phyloP scores from a whole-genome alignment of 2,329 filamentous ascomycete species.

The Clonostachys chloroleuca region DNA sequence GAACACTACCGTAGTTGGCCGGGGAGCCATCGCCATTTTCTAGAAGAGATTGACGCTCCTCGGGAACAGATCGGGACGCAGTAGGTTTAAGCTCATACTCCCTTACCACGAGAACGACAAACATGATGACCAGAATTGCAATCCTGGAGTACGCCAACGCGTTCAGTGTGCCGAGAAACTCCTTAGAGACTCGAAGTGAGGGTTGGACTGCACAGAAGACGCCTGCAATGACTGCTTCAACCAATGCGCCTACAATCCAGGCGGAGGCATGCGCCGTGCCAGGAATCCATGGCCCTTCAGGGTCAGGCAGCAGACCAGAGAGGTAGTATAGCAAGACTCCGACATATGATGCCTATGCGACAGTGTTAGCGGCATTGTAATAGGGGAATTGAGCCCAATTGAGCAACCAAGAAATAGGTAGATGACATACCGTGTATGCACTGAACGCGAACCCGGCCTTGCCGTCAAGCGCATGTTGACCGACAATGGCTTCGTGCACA shows the following conservation, averaged over 20 bases:
- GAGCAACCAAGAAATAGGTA: neutral
- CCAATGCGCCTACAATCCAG: slow-evolving; percentile 25
- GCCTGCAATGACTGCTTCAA: slow-evolving; percentile 28
- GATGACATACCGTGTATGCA: slow-evolving; percentile 27
- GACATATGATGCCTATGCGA: slow-evolving; percentile 27
- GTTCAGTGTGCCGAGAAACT: slow-evolving; percentile 21
- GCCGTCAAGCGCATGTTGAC: slow-evolving; percentile 13
- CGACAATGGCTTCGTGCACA: slow-evolving; percentile 21
- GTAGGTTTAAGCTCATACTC: slow-evolving; percentile 21
- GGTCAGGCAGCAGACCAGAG: slow-evolving; percentile 34
- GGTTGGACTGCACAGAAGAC: slow-evolving; percentile 21
- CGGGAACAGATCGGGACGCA: slow-evolving; percentile 16
- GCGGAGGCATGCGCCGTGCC: slow-evolving; percentile 25
- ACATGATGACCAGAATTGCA: slow-evolving; percentile 25
- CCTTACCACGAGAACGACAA: slow-evolving; percentile 16
- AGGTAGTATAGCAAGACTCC: slow-evolving; percentile 34
- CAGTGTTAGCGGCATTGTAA: neutral
- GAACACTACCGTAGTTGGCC: slow-evolving; percentile 17
- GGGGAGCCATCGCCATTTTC: slow-evolving; percentile 27
- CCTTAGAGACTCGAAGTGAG: slow-evolving; percentile 16
- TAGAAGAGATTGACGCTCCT: slow-evolving; percentile 31
- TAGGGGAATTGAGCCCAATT: neutral
- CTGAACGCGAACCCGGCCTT: slow-evolving; percentile 28
- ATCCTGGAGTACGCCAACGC: slow-evolving; percentile 23
- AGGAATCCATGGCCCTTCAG: slow-evolving; percentile 37